phyloP scores from a whole-genome alignment of 2,329 filamentous ascomycete genomes.

The Endothia cerciana region DNA sequence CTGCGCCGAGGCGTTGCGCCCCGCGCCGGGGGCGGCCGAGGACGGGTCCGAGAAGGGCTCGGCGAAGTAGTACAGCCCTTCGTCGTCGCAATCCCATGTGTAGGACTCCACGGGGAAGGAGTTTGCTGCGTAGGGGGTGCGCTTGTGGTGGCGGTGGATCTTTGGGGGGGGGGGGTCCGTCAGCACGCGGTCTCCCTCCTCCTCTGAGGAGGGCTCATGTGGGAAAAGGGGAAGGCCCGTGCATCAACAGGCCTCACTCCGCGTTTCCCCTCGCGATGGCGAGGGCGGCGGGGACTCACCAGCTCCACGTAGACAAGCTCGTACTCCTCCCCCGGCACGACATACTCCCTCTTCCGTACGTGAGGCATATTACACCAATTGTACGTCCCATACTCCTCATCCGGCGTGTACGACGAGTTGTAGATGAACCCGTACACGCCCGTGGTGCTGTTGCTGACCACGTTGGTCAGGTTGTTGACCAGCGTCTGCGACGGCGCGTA shows the following conservation, averaged over 20 bases:
- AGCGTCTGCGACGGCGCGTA: slow-evolving; percentile 34
- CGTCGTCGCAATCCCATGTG: slow-evolving; percentile 72
- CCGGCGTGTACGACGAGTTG: slow-evolving; percentile 65
- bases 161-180: slow-evolving; percentile 36
- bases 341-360: slow-evolving; percentile 69
- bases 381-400: slow-evolving; percentile 64
- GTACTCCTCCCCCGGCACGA: slow-evolving; percentile 56
- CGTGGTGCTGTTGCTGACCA: slow-evolving; percentile 35
- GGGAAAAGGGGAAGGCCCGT: no score
- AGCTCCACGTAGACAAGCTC: slow-evolving; percentile 76
- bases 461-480: slow-evolving; percentile 38
- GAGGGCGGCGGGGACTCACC: slow-evolving; percentile 49
- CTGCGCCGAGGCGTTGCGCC: slow-evolving; percentile 45
- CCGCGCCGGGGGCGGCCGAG: slow-evolving; percentile 14
- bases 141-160: slow-evolving; percentile 84
- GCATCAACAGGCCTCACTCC: neutral
- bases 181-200: neutral
- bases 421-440: slow-evolving; percentile 77
- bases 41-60: slow-evolving; percentile 48
- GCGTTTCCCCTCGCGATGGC: no score
- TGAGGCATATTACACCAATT: slow-evolving; percentile 92
- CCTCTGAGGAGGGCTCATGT: no score
- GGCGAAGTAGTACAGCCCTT: slow-evolving; percentile 72
- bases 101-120: slow-evolving; percentile 75
- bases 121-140: slow-evolving; percentile 79